phyloP scores from a whole-genome alignment of 2,329 filamentous ascomycete genomes.

The Cladorrhinum sp. region DNA sequence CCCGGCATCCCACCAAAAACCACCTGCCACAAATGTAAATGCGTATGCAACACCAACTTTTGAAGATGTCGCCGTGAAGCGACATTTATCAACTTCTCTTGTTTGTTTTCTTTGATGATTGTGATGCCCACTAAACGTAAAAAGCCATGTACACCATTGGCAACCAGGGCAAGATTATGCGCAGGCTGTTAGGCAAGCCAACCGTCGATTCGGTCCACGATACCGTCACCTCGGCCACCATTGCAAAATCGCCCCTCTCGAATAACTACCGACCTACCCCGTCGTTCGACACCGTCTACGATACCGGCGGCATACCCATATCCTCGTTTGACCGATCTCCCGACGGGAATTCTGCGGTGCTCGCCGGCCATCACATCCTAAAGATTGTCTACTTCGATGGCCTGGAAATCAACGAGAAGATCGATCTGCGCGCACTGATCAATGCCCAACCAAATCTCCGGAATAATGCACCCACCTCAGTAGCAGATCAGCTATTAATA shows the following conservation, averaged over 20 bases:
- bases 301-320: constrained; percentile 49
- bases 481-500: constrained; percentile 59
- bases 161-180: constrained; percentile 57
- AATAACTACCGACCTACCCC: constrained; percentile 49
- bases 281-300: constrained; percentile 55
- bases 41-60: neutral
- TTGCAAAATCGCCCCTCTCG: constrained; percentile 44
- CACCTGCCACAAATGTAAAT: neutral
- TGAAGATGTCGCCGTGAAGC: neutral
- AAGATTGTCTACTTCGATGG: constrained; percentile 59
- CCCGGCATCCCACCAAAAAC: neutral
- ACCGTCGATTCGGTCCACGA: constrained; percentile 40
- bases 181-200: constrained; percentile 57
- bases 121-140: constrained; percentile 1
- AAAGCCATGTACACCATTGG: constrained; percentile 30
- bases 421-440: constrained; percentile 58
- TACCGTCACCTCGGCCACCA: constrained; percentile 41
- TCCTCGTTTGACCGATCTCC: constrained; percentile 57
- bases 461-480: constrained; percentile 37
- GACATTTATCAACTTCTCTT: neutral
- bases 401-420: constrained; percentile 50
- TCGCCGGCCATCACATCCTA: constrained; percentile 59
- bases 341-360: constrained; percentile 53
- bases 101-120: neutral
- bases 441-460: constrained; percentile 46